Evolutionary conservation across 768 basidiomycete genomes (phyloP).

Genomic region (Wakefieldia striispora): DNA sequence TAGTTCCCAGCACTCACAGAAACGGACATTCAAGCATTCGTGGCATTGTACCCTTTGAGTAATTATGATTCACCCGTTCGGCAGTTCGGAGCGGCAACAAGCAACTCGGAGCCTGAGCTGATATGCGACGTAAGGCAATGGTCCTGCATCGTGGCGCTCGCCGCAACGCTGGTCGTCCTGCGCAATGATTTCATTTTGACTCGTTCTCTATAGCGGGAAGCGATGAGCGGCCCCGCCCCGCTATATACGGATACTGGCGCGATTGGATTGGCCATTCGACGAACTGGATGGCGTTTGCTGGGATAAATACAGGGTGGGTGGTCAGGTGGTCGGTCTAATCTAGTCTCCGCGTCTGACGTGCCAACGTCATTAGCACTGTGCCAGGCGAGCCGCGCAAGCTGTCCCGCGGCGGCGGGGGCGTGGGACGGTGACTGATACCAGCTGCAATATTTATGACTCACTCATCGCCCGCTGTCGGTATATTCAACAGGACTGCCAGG

Average conservation of each 20-base stretch:
- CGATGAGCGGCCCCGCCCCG: conserved; percentile 44
- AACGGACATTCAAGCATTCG: conserved; percentile 37
- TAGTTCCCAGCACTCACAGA: conserved; percentile 48
- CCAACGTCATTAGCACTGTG: too few relatives aligned
- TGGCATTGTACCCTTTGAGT: conserved; percentile 41
- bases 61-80: conserved; percentile 43
- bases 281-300: conserved; percentile 68
- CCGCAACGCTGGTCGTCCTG: too few relatives aligned
- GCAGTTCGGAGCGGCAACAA: conserved; percentile 45
- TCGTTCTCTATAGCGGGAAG: conserved; percentile 35
- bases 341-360: too few relatives aligned
- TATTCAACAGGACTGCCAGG: conserved; percentile 54
- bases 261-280: conserved; percentile 47
- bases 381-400: neutral
- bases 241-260: conserved; percentile 30
- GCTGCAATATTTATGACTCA: conserved; percentile 16
- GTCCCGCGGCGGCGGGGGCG: neutral
- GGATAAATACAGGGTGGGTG: conserved; percentile 56
- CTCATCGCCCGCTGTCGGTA: conserved; percentile 19
- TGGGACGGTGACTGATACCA: too few relatives aligned
- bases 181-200: neutral
- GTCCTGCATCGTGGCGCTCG: too few relatives aligned
- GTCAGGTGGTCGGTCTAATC: too few relatives aligned
- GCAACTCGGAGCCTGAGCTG: conserved; percentile 48
- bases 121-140: conserved; percentile 57